Percentiles rank a stretch among this genome's conserved stretches.
phyloP scores from a whole-genome alignment of 768 basidiomycete species.

The Pholiota conissans region DNA sequence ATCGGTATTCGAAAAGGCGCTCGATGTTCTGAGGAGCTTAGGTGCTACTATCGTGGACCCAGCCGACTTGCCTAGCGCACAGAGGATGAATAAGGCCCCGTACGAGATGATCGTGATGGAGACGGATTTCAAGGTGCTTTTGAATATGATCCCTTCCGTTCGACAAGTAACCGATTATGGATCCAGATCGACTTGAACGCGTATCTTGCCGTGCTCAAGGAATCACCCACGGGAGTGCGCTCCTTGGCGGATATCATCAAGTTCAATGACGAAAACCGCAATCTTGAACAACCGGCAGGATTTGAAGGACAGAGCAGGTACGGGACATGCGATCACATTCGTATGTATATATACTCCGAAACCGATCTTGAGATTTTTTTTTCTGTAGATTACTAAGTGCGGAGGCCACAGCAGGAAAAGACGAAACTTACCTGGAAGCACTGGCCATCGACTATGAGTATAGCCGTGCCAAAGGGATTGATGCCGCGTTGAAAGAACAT shows the following conservation, averaged over 20 bases:
- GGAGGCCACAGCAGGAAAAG: conserved; percentile 37
- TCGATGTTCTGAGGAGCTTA: conserved; percentile 34
- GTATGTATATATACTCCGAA: too few species aligned
- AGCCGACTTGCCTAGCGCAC: conserved; percentile 56
- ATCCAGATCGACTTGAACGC: conserved; percentile 1
- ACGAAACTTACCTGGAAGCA: conserved; percentile 41
- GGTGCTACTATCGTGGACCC: conserved; percentile 62
- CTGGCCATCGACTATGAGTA: conserved; percentile 43
- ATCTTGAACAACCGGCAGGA: conserved; percentile 44
- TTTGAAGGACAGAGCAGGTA: conserved; percentile 31
- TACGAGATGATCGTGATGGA: conserved; percentile 55
- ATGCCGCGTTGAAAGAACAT: conserved; percentile 43
- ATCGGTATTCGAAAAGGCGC: conserved; percentile 38
- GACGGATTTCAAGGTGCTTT: conserved; percentile 61
- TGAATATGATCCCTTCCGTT: too few species aligned
- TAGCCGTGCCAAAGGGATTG: conserved; percentile 52
- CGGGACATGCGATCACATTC: too few species aligned
- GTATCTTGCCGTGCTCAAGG: background rate
- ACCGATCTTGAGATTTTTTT: background rate
- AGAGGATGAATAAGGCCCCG: conserved; percentile 43
- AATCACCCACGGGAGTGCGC: conserved; percentile 4
- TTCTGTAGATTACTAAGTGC: conserved; percentile 32
- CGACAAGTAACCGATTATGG: too few species aligned
- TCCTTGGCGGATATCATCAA: conserved; percentile 54
- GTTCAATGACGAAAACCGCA: conserved; percentile 55